Conservation (phyloP, 768 basidiomycete species). For the Galerina marginata region DNA sequence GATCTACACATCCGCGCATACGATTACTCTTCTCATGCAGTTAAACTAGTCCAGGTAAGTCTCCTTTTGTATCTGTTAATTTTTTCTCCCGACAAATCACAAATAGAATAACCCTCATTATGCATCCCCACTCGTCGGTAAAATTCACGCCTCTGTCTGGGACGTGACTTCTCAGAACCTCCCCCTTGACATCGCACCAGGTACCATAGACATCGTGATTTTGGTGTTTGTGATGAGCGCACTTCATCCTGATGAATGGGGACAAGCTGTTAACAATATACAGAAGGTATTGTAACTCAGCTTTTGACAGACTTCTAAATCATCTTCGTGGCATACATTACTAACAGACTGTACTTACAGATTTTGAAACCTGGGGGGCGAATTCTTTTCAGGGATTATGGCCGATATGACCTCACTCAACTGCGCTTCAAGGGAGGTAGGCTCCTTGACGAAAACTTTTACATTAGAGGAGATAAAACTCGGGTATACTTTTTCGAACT, state of each 20-base stretch:
- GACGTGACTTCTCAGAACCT: constrained; percentile 76
- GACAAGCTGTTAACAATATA: constrained; percentile 78
- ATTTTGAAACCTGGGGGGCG: constrained; percentile 91
- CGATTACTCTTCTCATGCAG: constrained; percentile 89
- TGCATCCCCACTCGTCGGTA: constrained; percentile 64
- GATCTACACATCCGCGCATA: constrained; percentile 77
- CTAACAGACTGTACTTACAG: constrained; percentile 39
- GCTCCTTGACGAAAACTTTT: constrained; percentile 92
- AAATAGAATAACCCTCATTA: constrained; percentile 76
- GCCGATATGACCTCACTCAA: constrained; percentile 93
- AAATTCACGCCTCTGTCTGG: constrained; percentile 86
- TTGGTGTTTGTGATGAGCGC: constrained; percentile 95
- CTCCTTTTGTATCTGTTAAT: background rate
- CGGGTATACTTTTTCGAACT: constrained; percentile 96
- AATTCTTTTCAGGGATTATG: constrained; percentile 91
- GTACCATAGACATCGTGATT: constrained; percentile 86
- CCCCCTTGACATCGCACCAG: constrained; percentile 66
- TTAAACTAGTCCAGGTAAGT: constrained; percentile 85
- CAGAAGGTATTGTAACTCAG: constrained; percentile 47
- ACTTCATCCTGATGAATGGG: constrained; percentile 93
- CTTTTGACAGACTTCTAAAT: background rate
- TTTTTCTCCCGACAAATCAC: background rate
- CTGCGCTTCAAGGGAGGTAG: constrained; percentile 89
- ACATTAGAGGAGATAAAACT: constrained; percentile 96
- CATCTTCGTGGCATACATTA: background rate